Percentiles rank a stretch among this genome's conserved stretches.
Evolutionary conservation across 1,139 yeast species (phyloP).

Genomic region (Maudiozyma humilis): DNA sequence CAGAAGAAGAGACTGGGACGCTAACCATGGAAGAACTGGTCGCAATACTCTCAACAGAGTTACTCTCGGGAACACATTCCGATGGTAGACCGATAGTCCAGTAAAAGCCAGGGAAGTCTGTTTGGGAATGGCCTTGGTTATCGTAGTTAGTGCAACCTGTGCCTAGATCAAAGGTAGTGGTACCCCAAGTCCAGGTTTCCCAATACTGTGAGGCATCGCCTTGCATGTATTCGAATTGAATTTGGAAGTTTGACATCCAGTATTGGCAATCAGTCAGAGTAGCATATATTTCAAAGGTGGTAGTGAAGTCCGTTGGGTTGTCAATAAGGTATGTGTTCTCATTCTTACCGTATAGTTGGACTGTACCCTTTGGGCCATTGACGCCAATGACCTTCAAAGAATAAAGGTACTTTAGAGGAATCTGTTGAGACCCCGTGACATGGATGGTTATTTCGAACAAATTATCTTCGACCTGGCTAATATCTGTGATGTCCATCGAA

Average conservation of each 20-base stretch:
- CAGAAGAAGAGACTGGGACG: not conserved
- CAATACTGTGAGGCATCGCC: constrained; percentile 13
- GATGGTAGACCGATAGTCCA: constrained; percentile 16
- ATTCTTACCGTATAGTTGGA: constrained; percentile 24
- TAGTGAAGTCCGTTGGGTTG: constrained; percentile 28
- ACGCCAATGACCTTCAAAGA: constrained; percentile 28
- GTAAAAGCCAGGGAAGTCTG: constrained; percentile 29
- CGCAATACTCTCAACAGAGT: not conserved
- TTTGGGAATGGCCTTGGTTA: constrained; percentile 23
- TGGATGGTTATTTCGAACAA: constrained; percentile 26
- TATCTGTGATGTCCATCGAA: constrained; percentile 5
- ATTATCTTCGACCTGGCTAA: constrained; percentile 8
- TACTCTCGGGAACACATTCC: not conserved
- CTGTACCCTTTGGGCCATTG: constrained; percentile 19
- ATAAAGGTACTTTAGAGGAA: constrained; percentile 19
- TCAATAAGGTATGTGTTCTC: constrained; percentile 15
- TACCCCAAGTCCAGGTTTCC: constrained; percentile 19
- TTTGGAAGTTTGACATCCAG: constrained; percentile 27
- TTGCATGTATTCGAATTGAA: constrained; percentile 29
- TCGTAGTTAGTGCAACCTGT: constrained; percentile 27
- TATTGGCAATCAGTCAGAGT: constrained; percentile 8
- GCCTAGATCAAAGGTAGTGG: constrained; percentile 21
- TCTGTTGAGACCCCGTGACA: constrained; percentile 19
- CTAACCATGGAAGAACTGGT: not conserved
- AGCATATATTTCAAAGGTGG: constrained; percentile 23